phyloP scores from a whole-genome alignment of 495 filamentous ascomycete genomes.

The Tetracladium marchalianum region DNA sequence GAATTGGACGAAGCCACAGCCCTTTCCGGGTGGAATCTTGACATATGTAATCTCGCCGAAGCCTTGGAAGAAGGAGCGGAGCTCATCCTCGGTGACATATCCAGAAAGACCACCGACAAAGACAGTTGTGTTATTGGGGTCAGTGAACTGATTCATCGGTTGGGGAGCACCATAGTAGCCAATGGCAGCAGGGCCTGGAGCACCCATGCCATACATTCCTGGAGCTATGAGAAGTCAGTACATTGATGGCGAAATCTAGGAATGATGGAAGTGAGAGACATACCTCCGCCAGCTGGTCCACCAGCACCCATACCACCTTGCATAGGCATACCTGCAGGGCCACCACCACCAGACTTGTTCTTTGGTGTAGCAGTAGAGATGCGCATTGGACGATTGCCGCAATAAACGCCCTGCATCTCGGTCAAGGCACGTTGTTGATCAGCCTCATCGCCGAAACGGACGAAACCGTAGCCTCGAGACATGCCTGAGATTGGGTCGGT shows the following conservation, averaged over 20 bases:
- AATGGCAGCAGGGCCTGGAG: conserved; percentile 47
- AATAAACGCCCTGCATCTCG: conserved; percentile 99
- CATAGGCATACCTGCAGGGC: conserved; percentile 43
- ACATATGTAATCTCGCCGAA: conserved; percentile 99
- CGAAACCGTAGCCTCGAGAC: conserved; percentile 96
- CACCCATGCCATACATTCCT: conserved; percentile 51
- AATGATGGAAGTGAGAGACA: conserved; percentile 4
- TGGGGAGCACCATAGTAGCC: conserved; percentile 76
- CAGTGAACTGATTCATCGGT: conserved; percentile 99
- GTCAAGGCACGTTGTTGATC: conserved; percentile 92
- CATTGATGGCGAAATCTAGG: conserved; percentile 26
- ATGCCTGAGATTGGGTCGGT: conserved; percentile 96
- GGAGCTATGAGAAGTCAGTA: too few relatives aligned
- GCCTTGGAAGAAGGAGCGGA: conserved; percentile 98
- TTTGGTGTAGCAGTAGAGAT: conserved; percentile 97
- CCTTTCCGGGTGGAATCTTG: conserved; percentile 99
- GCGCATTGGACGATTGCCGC: conserved; percentile 97
- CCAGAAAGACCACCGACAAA: conserved; percentile 97
- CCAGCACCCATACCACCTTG: conserved; percentile 27
- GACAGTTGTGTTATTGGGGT: conserved; percentile 99
- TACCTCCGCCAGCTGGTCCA: conserved; percentile 34
- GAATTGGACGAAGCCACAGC: conserved; percentile 98
- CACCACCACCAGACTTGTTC: conserved; percentile 61
- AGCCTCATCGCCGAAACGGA: conserved; percentile 86
- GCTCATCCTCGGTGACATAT: conserved; percentile 98